Base-by-base conservation (phyloP, 495 filamentous ascomycete species). In the Penicillium goetzii region DNA sequence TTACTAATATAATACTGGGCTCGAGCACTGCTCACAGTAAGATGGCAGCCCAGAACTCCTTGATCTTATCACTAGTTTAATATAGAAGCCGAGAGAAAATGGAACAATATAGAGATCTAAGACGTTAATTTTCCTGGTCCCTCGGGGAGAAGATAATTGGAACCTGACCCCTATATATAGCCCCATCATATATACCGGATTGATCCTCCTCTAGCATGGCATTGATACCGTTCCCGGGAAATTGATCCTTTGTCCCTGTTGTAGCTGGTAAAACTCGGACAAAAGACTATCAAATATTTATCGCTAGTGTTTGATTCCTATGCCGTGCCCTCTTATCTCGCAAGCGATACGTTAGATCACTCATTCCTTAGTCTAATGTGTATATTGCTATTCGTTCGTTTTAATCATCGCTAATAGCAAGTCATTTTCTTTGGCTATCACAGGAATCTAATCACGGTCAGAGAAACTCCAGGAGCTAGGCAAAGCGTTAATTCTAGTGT, bases 281-380 rank as follows among this genome's bases (percentile, higher is more conserved):
- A 61, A 28, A 9, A 55, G 36, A 47, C 25, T 50, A 53, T 60
- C n/a, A n/a, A 47, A 54, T 19, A 61, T n/a, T 8, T 61, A 41
- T 34, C 50, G 49, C 38, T 19, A 21, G 21, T 21, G 38, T 23
- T 55, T 33, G 21, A 55, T 54, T 55, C 21, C 59, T 45, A 55
- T 61, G 23, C 28, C 50, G 53, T 54, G 28, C 38, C 50, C 50
- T 52, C 50, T 28, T n/a, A 60, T 52, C 50, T 60, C 32, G 47
- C 32, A 60, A 36, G 26, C 25, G 25, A 60, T 52, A 2, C 47
- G 58, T 40, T 60, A 14, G 21, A 36, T 32, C 45, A 47, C 33
- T 32, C 30, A 52, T 60, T 28, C 30, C 38, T 28, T 60, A 12
- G 1, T 30, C 14, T 52, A 45, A 60, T 60, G 45, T 28, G 30